phyloP scores from a whole-genome alignment of 352 stramenopile genomes.

The Phytophthora pluvialis region DNA sequence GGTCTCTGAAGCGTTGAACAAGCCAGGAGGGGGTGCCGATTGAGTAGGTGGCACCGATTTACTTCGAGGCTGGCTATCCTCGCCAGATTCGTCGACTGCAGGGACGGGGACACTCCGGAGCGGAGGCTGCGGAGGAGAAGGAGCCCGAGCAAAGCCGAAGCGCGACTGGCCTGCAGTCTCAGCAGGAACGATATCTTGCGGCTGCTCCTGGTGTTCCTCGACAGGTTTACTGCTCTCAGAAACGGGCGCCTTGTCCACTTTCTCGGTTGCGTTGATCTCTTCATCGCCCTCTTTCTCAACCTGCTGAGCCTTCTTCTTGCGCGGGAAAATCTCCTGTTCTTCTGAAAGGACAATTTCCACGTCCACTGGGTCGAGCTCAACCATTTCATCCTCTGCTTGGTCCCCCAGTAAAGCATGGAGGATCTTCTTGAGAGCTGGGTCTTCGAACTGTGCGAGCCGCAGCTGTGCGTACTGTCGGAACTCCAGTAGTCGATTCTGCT shows the following conservation, averaged over 20 bases:
- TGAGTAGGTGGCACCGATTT: constrained; percentile 23
- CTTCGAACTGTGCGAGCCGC: constrained; percentile 54
- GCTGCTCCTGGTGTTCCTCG: constrained; percentile 29
- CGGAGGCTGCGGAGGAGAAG: constrained; percentile 17
- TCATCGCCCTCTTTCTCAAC: constrained; percentile 18
- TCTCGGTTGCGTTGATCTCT: constrained; percentile 12
- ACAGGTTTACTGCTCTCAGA: constrained; percentile 8
- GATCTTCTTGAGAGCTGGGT: constrained; percentile 47
- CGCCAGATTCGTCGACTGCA: background rate
- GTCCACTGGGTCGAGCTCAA: constrained; percentile 54
- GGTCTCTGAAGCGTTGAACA: constrained; percentile 21
- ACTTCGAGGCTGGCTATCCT: constrained; percentile 22
- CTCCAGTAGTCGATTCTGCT: constrained; percentile 52
- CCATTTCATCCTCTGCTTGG: constrained; percentile 50
- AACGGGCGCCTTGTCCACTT: constrained; percentile 3
- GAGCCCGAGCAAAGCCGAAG: constrained; percentile 62
- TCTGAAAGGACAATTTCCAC: constrained; percentile 65
- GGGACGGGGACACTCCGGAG: constrained; percentile 10
- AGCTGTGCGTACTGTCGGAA: constrained; percentile 70
- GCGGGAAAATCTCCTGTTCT: constrained; percentile 62
- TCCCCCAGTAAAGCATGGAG: constrained; percentile 51
- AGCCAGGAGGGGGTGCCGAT: constrained; percentile 32
- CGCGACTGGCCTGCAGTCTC: constrained; percentile 41
- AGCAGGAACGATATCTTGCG: background rate
- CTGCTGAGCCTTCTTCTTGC: constrained; percentile 39